A percentile compares a stretch with the other conserved stretches of the same genome.
Conservation (phyloP, 129 eudicot species). For the Ambrosia trifida region DNA sequence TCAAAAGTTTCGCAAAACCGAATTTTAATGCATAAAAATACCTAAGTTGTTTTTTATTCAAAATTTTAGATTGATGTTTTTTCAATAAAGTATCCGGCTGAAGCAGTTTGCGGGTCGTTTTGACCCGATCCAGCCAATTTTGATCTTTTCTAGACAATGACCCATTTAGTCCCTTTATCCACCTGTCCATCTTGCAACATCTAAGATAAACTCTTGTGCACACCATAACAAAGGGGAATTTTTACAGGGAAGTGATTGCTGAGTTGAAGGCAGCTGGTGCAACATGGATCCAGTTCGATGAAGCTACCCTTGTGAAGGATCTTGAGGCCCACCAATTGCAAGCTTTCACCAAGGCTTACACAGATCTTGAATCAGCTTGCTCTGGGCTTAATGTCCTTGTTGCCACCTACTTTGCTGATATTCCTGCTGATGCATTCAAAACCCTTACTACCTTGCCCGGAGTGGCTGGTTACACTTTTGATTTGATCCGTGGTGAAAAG, state of each 20-base stretch:
- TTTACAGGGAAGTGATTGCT: slow-evolving; percentile 78
- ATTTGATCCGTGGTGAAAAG: slow-evolving; percentile 83
- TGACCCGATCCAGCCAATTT: too few species aligned
- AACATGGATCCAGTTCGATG: slow-evolving; percentile 89
- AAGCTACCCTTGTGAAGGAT: slow-evolving; percentile 87
- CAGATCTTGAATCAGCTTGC: slow-evolving; percentile 61
- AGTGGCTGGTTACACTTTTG: slow-evolving; percentile 76
- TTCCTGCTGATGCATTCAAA: slow-evolving; percentile 74
- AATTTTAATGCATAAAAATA: too few species aligned
- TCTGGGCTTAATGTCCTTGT: slow-evolving; percentile 74
- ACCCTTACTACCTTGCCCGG: slow-evolving; percentile 67
- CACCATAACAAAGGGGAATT: neutral
- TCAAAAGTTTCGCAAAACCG: too few species aligned
- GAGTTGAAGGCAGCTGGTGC: slow-evolving; percentile 97
- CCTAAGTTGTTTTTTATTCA: too few species aligned
- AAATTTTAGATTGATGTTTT: too few species aligned
- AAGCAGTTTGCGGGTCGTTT: too few species aligned
- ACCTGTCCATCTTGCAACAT: neutral
- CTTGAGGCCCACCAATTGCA: slow-evolving; percentile 73
- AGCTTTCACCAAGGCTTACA: slow-evolving; percentile 78
- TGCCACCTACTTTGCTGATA: slow-evolving; percentile 91
- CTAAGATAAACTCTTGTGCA: neutral
- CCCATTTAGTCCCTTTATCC: too few species aligned
- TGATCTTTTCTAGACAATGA: too few species aligned
- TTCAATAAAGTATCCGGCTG: too few species aligned